Evolutionary conservation across 176 grass and related monocot species (phyloP).

Genomic region (Avena insularis): DNA sequence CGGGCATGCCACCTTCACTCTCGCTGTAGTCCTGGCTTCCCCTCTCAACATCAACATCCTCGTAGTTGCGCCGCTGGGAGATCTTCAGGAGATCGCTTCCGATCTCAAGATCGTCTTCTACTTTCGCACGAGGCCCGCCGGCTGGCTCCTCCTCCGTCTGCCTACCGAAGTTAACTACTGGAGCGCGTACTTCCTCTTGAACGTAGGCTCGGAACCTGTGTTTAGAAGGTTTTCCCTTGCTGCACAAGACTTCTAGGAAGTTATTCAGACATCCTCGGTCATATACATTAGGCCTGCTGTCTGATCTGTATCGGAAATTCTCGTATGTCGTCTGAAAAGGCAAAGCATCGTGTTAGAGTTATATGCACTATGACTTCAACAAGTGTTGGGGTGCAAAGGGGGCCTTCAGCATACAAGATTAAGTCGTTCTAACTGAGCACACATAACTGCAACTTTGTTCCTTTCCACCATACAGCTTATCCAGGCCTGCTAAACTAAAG

Average conservation of each 20-base stretch:
- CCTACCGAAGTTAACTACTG: conserved; percentile 51
- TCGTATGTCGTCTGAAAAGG: conserved; percentile 90
- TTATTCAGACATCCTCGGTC: conserved; percentile 75
- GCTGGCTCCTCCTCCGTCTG: conserved; percentile 53
- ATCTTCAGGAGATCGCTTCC: conserved; percentile 86
- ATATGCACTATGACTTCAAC: not conserved
- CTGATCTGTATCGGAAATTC: conserved; percentile 89
- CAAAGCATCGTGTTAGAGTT: not conserved
- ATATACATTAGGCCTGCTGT: conserved; percentile 74
- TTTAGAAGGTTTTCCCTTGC: conserved; percentile 70
- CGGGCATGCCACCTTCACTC: conserved; percentile 44
- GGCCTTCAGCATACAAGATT: not conserved
- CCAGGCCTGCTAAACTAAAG: not conserved
- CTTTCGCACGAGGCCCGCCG: conserved; percentile 77
- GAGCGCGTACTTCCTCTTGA: conserved; percentile 65
- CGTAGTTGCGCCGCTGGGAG: conserved; percentile 75
- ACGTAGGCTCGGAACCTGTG: conserved; percentile 72
- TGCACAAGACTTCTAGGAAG: conserved; percentile 72
- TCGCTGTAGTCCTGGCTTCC: conserved; percentile 52
- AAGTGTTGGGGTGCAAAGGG: not conserved
- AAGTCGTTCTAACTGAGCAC: not conserved
- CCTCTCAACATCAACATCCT: conserved; percentile 64
- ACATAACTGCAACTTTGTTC: conserved; percentile 14
- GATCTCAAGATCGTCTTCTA: conserved; percentile 95
- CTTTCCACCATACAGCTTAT: conserved; percentile 8